phyloP scores from a whole-genome alignment of 805 yeast species.

The Phaffomyces opuntiae region DNA sequence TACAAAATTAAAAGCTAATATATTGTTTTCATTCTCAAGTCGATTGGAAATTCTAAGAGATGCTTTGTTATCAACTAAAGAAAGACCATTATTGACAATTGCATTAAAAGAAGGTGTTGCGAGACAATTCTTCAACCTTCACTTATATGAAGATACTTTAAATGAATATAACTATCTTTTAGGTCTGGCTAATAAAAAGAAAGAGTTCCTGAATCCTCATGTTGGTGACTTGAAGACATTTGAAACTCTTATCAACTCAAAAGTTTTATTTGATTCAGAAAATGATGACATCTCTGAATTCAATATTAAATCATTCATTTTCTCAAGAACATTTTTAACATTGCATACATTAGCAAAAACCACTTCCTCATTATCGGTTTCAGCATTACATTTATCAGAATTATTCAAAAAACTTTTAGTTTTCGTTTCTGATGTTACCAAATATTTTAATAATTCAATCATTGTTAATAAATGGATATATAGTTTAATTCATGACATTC shows the following conservation, averaged over 20 bases:
- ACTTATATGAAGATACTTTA: constrained; percentile 54
- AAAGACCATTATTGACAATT: constrained; percentile 13
- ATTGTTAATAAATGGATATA: constrained; percentile 35
- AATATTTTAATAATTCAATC: constrained; percentile 16
- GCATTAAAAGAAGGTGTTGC: constrained; percentile 45
- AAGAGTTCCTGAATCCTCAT: constrained; percentile 1
- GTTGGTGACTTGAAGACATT: background rate
- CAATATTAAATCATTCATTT: constrained; percentile 6
- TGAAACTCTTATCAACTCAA: background rate
- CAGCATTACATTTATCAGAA: constrained; percentile 34
- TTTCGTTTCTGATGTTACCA: constrained; percentile 35
- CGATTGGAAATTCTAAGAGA: constrained; percentile 26
- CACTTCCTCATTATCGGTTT: constrained; percentile 33
- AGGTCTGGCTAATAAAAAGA: constrained; percentile 21
- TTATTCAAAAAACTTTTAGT: constrained; percentile 26
- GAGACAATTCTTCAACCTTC: constrained; percentile 44
- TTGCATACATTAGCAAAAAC: constrained; percentile 16
- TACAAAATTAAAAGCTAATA: constrained; percentile 38
- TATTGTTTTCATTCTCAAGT: constrained; percentile 47
- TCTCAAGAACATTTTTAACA: constrained; percentile 23
- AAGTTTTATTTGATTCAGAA: constrained; percentile 2
- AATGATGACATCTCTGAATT: constrained; percentile 24
- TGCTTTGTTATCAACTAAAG: constrained; percentile 1
- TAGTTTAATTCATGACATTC: constrained; percentile 35
- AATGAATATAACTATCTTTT: constrained; percentile 42